Evolutionary conservation across 2,329 filamentous ascomycete genomes (phyloP).

Genomic region (Teratosphaeria viscida): DNA sequence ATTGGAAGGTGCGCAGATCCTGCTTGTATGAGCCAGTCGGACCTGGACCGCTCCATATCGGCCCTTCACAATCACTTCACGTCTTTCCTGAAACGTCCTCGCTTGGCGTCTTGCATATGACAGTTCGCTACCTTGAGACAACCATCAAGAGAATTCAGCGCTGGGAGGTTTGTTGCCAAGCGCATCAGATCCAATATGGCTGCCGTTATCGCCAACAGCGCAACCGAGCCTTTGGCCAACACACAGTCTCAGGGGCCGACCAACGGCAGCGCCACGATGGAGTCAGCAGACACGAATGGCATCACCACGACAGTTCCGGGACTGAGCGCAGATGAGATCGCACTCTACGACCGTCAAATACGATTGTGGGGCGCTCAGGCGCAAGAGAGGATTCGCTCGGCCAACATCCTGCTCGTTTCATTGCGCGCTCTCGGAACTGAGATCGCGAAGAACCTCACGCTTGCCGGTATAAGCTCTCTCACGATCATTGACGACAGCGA

Average conservation of each 20-base stretch:
- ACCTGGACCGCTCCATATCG: neutral
- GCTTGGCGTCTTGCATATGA: neutral
- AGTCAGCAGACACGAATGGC: slow-evolving; percentile 1
- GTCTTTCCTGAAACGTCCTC: neutral
- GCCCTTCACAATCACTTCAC: neutral
- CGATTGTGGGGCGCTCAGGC: slow-evolving; percentile 94
- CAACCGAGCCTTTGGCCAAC: neutral
- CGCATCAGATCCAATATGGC: neutral
- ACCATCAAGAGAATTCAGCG: neutral
- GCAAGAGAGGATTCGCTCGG: slow-evolving; percentile 76
- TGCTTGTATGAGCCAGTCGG: no score
- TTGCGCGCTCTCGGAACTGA: slow-evolving; percentile 85
- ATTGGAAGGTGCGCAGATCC: neutral
- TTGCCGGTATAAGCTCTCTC: slow-evolving; percentile 82
- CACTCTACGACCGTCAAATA: slow-evolving; percentile 93
- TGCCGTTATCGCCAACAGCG: neutral
- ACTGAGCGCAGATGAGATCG: slow-evolving; percentile 68
- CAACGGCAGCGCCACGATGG: slow-evolving; percentile 9
- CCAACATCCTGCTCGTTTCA: slow-evolving; percentile 80
- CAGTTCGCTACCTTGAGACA: neutral
- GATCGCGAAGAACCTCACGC: slow-evolving; percentile 91
- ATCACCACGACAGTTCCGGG: slow-evolving; percentile 16
- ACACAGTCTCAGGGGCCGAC: slow-evolving; percentile 1
- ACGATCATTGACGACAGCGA: slow-evolving; percentile 66
- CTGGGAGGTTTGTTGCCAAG: neutral